These are phyloP conservation scores for Eucalyptus pumila DNA, from an alignment of 345 rosid genomes.

Conservation along the genomic window DNA sequence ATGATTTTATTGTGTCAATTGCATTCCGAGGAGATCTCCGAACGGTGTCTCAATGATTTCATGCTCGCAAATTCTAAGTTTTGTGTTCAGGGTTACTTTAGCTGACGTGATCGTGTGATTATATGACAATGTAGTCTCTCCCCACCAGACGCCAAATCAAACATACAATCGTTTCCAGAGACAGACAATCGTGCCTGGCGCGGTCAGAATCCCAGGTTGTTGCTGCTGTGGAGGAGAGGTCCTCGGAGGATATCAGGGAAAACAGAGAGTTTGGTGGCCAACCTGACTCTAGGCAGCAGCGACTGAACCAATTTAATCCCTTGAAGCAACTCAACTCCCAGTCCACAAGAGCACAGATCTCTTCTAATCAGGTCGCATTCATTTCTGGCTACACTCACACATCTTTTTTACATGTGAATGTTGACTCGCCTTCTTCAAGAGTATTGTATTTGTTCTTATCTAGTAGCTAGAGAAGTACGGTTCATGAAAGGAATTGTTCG, in stretches of 20 bases:
- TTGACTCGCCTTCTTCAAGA: neutral
- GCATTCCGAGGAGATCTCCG: no score
- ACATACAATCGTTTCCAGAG: slow-evolving; percentile 32
- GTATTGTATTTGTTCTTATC: neutral
- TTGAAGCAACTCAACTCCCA: neutral
- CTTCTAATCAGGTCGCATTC: slow-evolving; percentile 39
- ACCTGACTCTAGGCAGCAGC: neutral
- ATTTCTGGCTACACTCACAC: neutral
- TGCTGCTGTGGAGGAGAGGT: slow-evolving; percentile 45
- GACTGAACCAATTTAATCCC: neutral
- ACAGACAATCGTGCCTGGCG: slow-evolving; percentile 70
- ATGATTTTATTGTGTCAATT: no score
- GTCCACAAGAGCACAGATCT: slow-evolving; percentile 1
- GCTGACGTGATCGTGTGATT: neutral
- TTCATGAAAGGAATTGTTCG: neutral
- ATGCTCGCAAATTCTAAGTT: no score
- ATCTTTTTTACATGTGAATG: neutral
- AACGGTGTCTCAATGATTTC: no score
- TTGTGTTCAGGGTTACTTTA: neutral
- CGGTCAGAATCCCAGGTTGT: slow-evolving; percentile 17
- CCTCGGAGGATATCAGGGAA: slow-evolving; percentile 36
- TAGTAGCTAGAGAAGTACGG: neutral
- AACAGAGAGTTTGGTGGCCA: slow-evolving; percentile 9
- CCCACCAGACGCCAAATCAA: slow-evolving; percentile 11
- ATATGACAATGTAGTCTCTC: neutral